Evolutionary conservation across 805 yeast species (phyloP).

Genomic region (Tetrapisispora namnaoensis): DNA sequence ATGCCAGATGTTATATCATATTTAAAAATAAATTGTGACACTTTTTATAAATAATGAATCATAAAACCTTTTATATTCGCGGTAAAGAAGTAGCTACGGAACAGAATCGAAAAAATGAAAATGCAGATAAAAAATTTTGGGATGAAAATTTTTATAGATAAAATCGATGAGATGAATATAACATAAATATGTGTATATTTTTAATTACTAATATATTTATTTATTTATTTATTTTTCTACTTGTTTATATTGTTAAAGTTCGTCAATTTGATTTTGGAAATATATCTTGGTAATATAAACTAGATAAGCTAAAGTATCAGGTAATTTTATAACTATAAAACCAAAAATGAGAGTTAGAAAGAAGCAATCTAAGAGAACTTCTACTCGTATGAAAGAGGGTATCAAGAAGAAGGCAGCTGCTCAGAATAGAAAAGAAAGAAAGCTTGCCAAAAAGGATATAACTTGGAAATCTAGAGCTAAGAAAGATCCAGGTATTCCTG

Average conservation of each 20-base stretch:
- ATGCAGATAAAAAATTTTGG: background rate
- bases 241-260: too few relatives aligned
- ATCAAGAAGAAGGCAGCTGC: constrained; percentile 93
- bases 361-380: constrained; percentile 75
- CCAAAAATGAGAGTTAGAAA: constrained; percentile 34
- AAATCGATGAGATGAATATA: background rate
- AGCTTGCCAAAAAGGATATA: constrained; percentile 73
- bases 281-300: too few relatives aligned
- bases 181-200: too few relatives aligned
- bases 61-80: too few relatives aligned
- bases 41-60: too few relatives aligned
- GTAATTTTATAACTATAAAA: background rate
- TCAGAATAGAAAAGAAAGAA: constrained; percentile 75
- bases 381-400: constrained; percentile 93
- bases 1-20: too few relatives aligned
- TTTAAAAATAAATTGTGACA: too few relatives aligned
- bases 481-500: constrained; percentile 92
- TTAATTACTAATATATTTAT: too few relatives aligned
- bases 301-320: background rate
- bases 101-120: too few relatives aligned
- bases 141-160: background rate
- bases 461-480: constrained; percentile 81
- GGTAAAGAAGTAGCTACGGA: too few relatives aligned
- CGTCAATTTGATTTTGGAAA: too few relatives aligned
- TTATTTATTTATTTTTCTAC: too few relatives aligned